Conservation (phyloP, 352 stramenopile species). For the Salisapilia sapeloensis region DNA sequence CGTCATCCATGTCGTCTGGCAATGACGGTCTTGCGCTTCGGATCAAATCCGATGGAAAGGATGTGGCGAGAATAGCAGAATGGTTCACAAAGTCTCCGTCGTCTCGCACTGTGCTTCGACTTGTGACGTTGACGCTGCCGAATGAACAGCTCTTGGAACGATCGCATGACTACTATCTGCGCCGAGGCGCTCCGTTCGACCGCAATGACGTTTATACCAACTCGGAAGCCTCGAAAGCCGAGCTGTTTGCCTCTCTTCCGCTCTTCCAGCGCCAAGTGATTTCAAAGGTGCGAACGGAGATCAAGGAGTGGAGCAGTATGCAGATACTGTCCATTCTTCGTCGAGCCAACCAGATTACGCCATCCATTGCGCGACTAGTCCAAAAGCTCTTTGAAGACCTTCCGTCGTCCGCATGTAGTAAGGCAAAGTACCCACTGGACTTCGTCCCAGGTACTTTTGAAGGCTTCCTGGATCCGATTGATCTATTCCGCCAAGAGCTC, state of each 20-base stretch:
- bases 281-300: conserved; percentile 36
- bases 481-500: conserved; percentile 51
- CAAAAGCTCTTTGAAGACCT: conserved; percentile 61
- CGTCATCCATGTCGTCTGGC: no score
- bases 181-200: conserved; percentile 21
- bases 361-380: conserved; percentile 39
- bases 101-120: conserved; percentile 38
- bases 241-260: conserved; percentile 41
- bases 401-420: conserved; percentile 31
- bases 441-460: conserved; percentile 58
- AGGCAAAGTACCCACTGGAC: conserved; percentile 43
- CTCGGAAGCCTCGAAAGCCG: conserved; percentile 9
- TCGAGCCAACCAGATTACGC: conserved; percentile 40
- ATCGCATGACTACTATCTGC: conserved; percentile 4
- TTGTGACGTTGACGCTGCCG: conserved; percentile 61
- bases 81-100: conserved; percentile 18
- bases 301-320: conserved; percentile 74
- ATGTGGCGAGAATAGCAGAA: conserved; percentile 33
- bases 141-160: conserved; percentile 48
- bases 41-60: conserved; percentile 6
- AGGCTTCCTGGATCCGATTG: conserved; percentile 23
- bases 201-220: conserved; percentile 14
- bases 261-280: conserved; percentile 63
- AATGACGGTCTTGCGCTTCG: conserved; percentile 1
- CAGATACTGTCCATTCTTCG: conserved; percentile 69